Percentiles rank a stretch among this genome's conserved stretches.
phyloP scores from a whole-genome alignment of 169 alveolate genomes.

The Blepharisma undulans region DNA sequence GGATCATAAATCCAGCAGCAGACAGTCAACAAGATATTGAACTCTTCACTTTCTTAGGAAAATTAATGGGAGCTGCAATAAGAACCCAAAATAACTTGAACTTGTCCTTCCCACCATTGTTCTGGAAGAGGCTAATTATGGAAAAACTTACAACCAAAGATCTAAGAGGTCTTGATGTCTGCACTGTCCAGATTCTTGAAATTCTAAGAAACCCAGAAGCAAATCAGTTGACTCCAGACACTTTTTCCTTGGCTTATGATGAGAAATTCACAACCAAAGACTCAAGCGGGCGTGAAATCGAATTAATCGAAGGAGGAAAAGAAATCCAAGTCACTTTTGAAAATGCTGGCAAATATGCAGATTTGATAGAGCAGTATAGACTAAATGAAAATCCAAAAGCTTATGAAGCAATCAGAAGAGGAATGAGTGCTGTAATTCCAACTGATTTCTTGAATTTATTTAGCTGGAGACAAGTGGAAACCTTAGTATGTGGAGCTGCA shows the following conservation, averaged over 20 bases:
- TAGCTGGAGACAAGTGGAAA: slow-evolving; percentile 66
- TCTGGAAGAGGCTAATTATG: slow-evolving; percentile 21
- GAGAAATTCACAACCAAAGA: slow-evolving; percentile 28
- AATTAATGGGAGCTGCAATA: slow-evolving; percentile 29
- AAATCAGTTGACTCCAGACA: not conserved
- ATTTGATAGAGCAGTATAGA: slow-evolving; percentile 57
- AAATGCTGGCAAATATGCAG: slow-evolving; percentile 52
- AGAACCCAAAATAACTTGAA: slow-evolving; percentile 21
- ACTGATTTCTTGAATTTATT: slow-evolving; percentile 54
- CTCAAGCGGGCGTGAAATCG: slow-evolving; percentile 53
- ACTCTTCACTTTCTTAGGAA: slow-evolving; percentile 15
- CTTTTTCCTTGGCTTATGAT: not conserved
- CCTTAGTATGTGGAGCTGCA: slow-evolving; percentile 87
- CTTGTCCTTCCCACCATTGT: slow-evolving; percentile 5
- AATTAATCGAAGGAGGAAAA: slow-evolving; percentile 69
- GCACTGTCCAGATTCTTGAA: not conserved
- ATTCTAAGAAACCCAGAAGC: slow-evolving; percentile 31
- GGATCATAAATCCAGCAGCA: slow-evolving; percentile 71
- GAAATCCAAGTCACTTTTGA: slow-evolving; percentile 55
- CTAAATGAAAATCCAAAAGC: slow-evolving; percentile 66
- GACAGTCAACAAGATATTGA: slow-evolving; percentile 55
- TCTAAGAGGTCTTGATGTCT: not conserved
- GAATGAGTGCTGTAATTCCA: slow-evolving; percentile 68
- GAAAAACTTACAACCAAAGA: not conserved
- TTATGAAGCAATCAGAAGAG: slow-evolving; percentile 45